phyloP scores from a whole-genome alignment of 306 rosid species.

The Citrullus amarus region DNA sequence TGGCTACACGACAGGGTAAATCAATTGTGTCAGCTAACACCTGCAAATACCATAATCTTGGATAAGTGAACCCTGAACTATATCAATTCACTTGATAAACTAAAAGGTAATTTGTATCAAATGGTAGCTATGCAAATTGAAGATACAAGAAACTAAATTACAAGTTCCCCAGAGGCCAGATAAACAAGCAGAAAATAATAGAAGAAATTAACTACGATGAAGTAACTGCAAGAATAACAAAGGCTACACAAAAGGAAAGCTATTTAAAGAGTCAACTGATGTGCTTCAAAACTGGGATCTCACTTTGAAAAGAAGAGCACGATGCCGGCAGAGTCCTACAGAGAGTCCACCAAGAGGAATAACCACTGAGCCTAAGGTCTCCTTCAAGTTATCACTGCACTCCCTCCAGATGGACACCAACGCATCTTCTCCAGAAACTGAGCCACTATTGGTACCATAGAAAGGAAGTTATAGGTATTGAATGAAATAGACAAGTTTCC shows the following conservation, averaged over 20 bases:
- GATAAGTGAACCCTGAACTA: slow-evolving; percentile 2
- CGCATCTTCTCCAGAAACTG: slow-evolving; percentile 71
- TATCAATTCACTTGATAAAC: neutral
- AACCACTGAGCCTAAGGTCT: slow-evolving; percentile 83
- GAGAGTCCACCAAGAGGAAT: slow-evolving; percentile 91
- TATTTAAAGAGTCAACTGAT: neutral
- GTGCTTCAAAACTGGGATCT: slow-evolving; percentile 20
- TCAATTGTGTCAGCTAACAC: slow-evolving; percentile 80
- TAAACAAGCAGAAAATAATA: neutral
- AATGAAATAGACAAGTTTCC: slow-evolving; percentile 14
- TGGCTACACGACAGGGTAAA: slow-evolving; percentile 94
- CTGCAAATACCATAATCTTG: slow-evolving; percentile 35
- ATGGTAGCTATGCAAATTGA: neutral
- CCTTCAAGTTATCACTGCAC: slow-evolving; percentile 69
- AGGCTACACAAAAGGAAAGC: neutral
- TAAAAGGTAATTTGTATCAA: neutral
- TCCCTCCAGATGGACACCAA: slow-evolving; percentile 64
- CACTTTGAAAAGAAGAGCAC: slow-evolving; percentile 88
- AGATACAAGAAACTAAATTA: neutral
- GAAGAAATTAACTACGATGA: neutral
- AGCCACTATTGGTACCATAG: slow-evolving; percentile 65
- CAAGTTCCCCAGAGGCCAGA: neutral
- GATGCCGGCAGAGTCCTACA: slow-evolving; percentile 93
- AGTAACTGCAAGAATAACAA: neutral
- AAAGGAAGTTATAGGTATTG: slow-evolving; percentile 26